A percentile compares a stretch with the other conserved stretches of the same genome.
Evolutionary conservation across 2,329 filamentous ascomycete species (phyloP).

Genomic region (Talaromyces atroroseus): DNA sequence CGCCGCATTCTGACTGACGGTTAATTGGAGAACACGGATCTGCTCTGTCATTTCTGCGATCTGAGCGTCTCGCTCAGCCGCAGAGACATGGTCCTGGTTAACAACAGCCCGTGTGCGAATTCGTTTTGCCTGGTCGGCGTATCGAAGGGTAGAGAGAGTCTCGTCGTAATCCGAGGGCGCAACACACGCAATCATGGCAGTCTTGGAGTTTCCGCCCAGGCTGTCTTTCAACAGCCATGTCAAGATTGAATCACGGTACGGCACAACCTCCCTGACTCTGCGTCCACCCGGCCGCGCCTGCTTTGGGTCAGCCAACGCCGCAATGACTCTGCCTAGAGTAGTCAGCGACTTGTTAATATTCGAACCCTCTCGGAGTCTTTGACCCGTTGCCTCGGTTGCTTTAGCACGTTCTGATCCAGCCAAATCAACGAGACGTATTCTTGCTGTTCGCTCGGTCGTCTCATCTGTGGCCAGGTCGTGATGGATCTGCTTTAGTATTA

Average conservation of each 20-base stretch:
- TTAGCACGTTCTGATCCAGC: constrained; percentile 94
- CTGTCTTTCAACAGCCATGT: constrained; percentile 92
- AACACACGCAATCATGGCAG: constrained; percentile 98
- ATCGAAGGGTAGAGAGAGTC: constrained; percentile 89
- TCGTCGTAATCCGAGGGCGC: constrained; percentile 95
- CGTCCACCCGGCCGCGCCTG: constrained; percentile 47
- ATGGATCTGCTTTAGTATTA: constrained; percentile 96
- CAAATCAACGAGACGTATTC: constrained; percentile 90
- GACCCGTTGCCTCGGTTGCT: constrained; percentile 88
- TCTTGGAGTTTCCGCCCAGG: constrained; percentile 93
- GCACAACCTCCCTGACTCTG: constrained; percentile 70
- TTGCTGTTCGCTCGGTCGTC: constrained; percentile 88
- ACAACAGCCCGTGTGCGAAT: constrained; percentile 92
- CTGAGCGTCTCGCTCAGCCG: constrained; percentile 88
- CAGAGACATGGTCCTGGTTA: constrained; percentile 90
- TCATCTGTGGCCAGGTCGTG: constrained; percentile 97
- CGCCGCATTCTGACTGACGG: constrained; percentile 57
- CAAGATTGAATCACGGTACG: constrained; percentile 82
- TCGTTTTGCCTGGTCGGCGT: constrained; percentile 94
- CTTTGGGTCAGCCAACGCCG: constrained; percentile 74
- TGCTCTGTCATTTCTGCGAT: constrained; percentile 93
- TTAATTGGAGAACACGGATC: constrained; percentile 79
- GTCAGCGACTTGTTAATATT: constrained; percentile 99
- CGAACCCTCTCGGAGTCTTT: constrained; percentile 83
- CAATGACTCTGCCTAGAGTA: constrained; percentile 91